phyloP scores from a whole-genome alignment of 768 basidiomycete species.

The Symmetrospora coprosmae region DNA sequence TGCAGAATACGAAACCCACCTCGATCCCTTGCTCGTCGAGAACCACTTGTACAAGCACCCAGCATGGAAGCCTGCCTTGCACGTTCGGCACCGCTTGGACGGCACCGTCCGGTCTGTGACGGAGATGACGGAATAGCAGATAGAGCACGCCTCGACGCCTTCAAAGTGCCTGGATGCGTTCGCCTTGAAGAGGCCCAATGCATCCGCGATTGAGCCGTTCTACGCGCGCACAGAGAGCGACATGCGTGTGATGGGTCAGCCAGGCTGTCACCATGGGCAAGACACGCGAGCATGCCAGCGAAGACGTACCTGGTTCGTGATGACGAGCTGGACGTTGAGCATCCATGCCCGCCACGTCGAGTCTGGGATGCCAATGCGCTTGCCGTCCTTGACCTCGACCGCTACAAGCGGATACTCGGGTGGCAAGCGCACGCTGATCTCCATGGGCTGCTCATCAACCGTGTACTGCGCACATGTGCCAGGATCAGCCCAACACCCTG shows the following conservation, averaged over 20 bases:
- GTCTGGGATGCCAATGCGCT: slow-evolving; percentile 74
- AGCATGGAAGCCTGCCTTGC: slow-evolving; percentile 32
- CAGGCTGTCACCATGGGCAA: not conserved
- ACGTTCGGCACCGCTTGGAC: slow-evolving; percentile 62
- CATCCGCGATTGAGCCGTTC: slow-evolving; percentile 84
- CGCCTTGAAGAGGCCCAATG: slow-evolving; percentile 75
- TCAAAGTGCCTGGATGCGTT: slow-evolving; percentile 88
- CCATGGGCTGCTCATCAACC: slow-evolving; percentile 85
- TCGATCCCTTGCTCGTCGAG: slow-evolving; percentile 12
- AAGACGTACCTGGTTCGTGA: slow-evolving; percentile 54
- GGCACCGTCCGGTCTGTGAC: slow-evolving; percentile 66
- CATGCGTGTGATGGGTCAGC: slow-evolving; percentile 8
- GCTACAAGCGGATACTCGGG: slow-evolving; percentile 75
- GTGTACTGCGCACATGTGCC: slow-evolving; percentile 48
- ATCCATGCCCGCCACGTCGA: slow-evolving; percentile 87
- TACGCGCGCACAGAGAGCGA: no score
- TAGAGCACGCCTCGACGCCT: slow-evolving; percentile 88
- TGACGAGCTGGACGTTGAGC: slow-evolving; percentile 74
- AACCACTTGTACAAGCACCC: slow-evolving; percentile 31
- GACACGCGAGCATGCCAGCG: not conserved
- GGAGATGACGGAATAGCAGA: slow-evolving; percentile 60
- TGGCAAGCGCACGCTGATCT: slow-evolving; percentile 73
- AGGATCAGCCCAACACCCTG: no score
- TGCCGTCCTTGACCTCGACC: slow-evolving; percentile 74
- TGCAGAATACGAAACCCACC: not conserved